These are phyloP conservation scores for Boletus rufocinnamomeus DNA, from an alignment of 768 basidiomycete species.

Conservation along the genomic window DNA sequence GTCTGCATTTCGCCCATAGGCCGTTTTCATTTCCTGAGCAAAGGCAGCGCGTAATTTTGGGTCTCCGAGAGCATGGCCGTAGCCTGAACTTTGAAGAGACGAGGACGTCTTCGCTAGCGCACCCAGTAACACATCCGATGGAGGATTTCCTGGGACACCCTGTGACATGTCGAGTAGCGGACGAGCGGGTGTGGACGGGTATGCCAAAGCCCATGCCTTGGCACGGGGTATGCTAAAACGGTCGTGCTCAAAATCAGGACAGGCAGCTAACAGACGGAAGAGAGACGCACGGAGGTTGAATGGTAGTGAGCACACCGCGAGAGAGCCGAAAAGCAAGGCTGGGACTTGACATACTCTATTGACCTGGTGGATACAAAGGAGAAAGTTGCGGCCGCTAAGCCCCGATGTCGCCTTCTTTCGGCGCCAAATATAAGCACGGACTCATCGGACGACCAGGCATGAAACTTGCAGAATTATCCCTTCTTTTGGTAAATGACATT, in stretches of 20 bases:
- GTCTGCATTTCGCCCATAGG: conserved; percentile 55
- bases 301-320: conserved; percentile 43
- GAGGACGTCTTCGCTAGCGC: conserved; percentile 48
- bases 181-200: conserved; percentile 40
- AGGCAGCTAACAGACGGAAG: too few species aligned
- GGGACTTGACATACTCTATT: conserved; percentile 7
- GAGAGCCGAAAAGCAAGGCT: conserved; percentile 41
- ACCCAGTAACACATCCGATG: conserved; percentile 51
- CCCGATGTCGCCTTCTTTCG: neutral
- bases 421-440: neutral
- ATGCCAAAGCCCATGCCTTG: conserved; percentile 54
- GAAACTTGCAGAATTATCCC: neutral
- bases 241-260: neutral
- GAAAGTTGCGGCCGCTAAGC: neutral
- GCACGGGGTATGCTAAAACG: conserved; percentile 54
- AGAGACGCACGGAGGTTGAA: conserved; percentile 46
- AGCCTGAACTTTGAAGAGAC: conserved; percentile 50
- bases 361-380: neutral
- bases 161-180: conserved; percentile 75
- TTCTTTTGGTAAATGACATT: neutral
- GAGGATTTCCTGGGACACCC: conserved; percentile 70
- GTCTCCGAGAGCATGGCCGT: conserved; percentile 64
- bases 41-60: conserved; percentile 50
- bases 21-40: conserved; percentile 57
- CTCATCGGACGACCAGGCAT: neutral